Evolutionary conservation across 345 rosid genomes (phyloP), one percentile per base, ranked within the genome.

Genomic region (Bruguiera gymnorhiza): DNA sequence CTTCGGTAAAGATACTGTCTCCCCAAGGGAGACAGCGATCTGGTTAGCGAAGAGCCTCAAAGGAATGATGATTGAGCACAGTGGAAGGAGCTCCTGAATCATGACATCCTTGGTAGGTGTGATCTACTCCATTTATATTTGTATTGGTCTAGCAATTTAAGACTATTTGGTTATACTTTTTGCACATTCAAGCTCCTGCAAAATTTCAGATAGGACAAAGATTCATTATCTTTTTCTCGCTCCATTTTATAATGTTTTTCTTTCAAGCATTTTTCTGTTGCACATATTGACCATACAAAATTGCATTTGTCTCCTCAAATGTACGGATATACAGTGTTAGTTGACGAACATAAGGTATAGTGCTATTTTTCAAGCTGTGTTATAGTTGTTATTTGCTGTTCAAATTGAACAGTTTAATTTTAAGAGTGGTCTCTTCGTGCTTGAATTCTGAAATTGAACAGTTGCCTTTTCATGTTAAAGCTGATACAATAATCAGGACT

Each of bases 21-120:
- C 96, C 63, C 99, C 97, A 29, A 82, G 99, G 86, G 99, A 95
- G 82, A 95, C 94, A 0, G 97, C 99, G 6, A 90, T 95, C 73
- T 95, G 97, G 99, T 80, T 95, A 32, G 97, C 99, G 1, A 95
- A 81, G 80, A 92, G 97, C 76, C 83, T 95, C 10, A 90, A 88
- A 83, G 97, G 97, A 66, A 92, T 95, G 97, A 90, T 86, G 96
- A 85, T 83, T 0, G 97, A 90, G 39, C 97, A 95, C 67, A 66
- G 75, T n/a, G 82, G 77, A 26, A 78, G 88, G 74, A 84, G 72
- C 71, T 82, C 78, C 29, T 84, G 81, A 86, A 55, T 55, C 21
- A 31, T 63, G 63, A 39, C 53, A 24, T 75, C 48, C 24, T 55
- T 46, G 79, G 87, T 80, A 66, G 78, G 87, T 72, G 30, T 57